Evolutionary conservation across 2,329 filamentous ascomycete species (phyloP).

Genomic region (Scytalidium lignicola): DNA sequence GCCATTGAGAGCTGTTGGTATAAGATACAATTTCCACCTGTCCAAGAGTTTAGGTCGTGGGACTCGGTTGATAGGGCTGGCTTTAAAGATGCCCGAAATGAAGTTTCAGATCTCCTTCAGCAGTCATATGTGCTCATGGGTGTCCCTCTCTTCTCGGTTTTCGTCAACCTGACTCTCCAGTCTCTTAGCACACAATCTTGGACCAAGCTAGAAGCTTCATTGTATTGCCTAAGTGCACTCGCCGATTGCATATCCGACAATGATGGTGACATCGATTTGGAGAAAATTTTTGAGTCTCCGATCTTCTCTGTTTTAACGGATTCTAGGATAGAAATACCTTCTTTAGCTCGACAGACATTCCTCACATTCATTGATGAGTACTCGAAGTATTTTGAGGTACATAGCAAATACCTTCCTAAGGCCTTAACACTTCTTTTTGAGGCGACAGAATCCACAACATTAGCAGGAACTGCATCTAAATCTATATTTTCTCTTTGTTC

Average conservation of each 20-base stretch:
- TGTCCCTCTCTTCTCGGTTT: constrained; percentile 48
- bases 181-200: constrained; percentile 46
- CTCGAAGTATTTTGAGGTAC: constrained; percentile 70
- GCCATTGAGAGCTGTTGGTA: constrained; percentile 62
- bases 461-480: constrained; percentile 66
- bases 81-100: constrained; percentile 69
- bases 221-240: constrained; percentile 61
- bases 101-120: constrained; percentile 73
- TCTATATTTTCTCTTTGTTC: constrained; percentile 72
- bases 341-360: constrained; percentile 61
- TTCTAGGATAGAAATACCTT: constrained; percentile 48
- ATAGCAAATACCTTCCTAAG: constrained; percentile 60
- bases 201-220: constrained; percentile 55
- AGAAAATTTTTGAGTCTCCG: constrained; percentile 55
- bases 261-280: constrained; percentile 54
- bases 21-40: constrained; percentile 59
- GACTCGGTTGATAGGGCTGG: constrained; percentile 62
- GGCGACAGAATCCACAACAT: constrained; percentile 55
- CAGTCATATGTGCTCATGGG: constrained; percentile 62
- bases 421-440: constrained; percentile 71
- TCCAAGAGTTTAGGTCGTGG: constrained; percentile 57
- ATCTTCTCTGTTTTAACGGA: constrained; percentile 51
- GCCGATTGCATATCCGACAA: constrained; percentile 60
- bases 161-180: constrained; percentile 49
- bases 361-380: constrained; percentile 68